Base-by-base conservation (phyloP, 2,329 filamentous ascomycete species). In the Laburnicola sp. region DNA sequence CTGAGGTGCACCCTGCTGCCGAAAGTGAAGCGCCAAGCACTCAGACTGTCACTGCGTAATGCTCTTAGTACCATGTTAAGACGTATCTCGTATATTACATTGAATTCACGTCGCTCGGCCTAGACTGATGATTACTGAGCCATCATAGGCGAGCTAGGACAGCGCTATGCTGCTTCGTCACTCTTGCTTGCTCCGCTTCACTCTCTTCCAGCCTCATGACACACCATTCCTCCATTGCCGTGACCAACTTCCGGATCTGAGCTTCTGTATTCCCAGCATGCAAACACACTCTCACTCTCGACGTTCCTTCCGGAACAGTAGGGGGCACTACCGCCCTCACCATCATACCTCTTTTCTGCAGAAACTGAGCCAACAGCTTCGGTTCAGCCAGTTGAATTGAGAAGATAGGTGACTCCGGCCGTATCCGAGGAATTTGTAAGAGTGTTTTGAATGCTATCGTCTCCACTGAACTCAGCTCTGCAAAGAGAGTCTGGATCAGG, bases 241-340 rank as follows among this genome's bases (percentile, higher is more conserved):
- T 23, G 1, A 72, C 62, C 4, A 76, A 65, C 16, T 31, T 58
- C 28, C 66, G 48, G 4, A 77, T 59, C 41, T 78, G 59, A 1
- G 57, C 63, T 11, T 62, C 51, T 2, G 73, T 76, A 45, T 77
- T 77, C 6, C 63, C 64, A 2, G 75, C 75, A 54, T 79, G 75
- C 28, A 79, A 53, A 16, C 73, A 69, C 2, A 78, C 52, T 23
- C 74, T 64, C 3, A 78, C 60, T n/a, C 76, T 64, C 40, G 65
- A 65, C 21, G 69, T 64, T 0, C 75, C 74, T 36, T 63, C 58
- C 1, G 75, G 74, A 3, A 79, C 76, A 3, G 72, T 72, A 1
- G 75, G 76, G 42, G 69, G 64, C 6, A 70, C 69, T 1, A 78
- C 68, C 0, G 73, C 66, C 37, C 70, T 59, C 2, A 72, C 67